Base-by-base conservation (phyloP, 208 protist species). In the Acanthamoeba sp. region DNA sequence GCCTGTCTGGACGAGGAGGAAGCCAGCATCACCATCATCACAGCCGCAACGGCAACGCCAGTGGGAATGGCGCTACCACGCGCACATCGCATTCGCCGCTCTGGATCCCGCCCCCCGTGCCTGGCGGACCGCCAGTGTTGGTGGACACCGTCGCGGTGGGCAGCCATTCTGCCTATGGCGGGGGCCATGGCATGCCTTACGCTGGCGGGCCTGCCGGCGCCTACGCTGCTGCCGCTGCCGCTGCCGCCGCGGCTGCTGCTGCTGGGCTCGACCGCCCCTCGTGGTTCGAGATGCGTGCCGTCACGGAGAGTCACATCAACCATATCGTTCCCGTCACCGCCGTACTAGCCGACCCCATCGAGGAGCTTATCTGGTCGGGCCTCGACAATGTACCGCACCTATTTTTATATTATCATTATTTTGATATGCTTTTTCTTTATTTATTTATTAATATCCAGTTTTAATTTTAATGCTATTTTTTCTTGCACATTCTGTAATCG, bases 341-440 rank as follows among this genome's bases (percentile, higher is more conserved):
- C 55, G 50, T 71, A 6, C 84, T 91, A 4, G 50, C 59, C 32
- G 84, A 91, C 36, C 50, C 84, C 48, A 16, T 20, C n/a, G 84
- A 91, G 55, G 84, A 91, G 38, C 84, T 91, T 24, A 64, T 91
- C 36, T 91, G 84, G 84, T 73, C 84, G 27, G 84, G 84, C 34
- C 84, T 91, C 32, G 84, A 91, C 55, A 91, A 91, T 12, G 84
- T 71, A 71, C 55, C 36, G 6, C 73, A 22, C n/a, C 14, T 27
- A 9, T 0, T 9, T 69, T 20, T 69, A 69, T 69, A 1, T 69
- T 29, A 12, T 69, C n/a, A 69, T 69, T 69, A 36, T 73, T 73
- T 10, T 36, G 12, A 6, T 73, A 38, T 10, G 12, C 69, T 34
- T 6, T 27, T 9, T 0, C 22, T 69, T 20, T 69, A 69, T 69